Evolutionary conservation across 208 protist species (phyloP).

Genomic region (Blastocrithidia nonstop): DNA sequence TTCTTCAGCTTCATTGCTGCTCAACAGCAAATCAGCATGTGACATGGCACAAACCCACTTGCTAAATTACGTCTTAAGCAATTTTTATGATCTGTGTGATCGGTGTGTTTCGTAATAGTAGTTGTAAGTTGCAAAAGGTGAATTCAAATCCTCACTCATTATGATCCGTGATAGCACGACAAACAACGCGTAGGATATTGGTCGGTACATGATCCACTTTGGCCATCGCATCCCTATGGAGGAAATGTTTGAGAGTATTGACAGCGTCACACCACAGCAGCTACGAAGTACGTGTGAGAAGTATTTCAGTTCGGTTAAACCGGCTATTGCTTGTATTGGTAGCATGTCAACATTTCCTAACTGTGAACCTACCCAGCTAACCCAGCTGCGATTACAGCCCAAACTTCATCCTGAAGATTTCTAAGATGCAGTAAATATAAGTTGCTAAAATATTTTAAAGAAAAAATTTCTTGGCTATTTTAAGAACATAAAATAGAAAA

Average conservation of each 20-base stretch:
- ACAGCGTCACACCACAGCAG: conserved; percentile 76
- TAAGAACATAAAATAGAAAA: too few relatives aligned
- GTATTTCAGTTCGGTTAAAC: conserved; percentile 37
- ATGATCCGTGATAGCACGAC: conserved; percentile 92
- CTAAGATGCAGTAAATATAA: conserved; percentile 6
- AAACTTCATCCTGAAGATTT: conserved; percentile 13
- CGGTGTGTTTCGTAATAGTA: conserved; percentile 48
- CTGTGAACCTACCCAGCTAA: conserved; percentile 28
- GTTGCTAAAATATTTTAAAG: conserved; percentile 6
- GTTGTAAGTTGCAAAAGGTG: conserved; percentile 86
- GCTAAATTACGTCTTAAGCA: conserved; percentile 52
- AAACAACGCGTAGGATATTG: conserved; percentile 91
- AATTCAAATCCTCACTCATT: conserved; percentile 87
- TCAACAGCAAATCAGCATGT: too few relatives aligned
- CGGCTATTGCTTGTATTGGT: conserved; percentile 67
- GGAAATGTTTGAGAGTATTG: conserved; percentile 88
- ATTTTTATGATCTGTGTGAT: conserved; percentile 45
- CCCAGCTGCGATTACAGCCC: conserved; percentile 18
- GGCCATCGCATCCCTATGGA: conserved; percentile 69
- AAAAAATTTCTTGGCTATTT: conserved; percentile 3
- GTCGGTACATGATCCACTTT: conserved; percentile 92
- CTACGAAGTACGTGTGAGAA: conserved; percentile 59
- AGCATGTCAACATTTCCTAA: conserved; percentile 30
- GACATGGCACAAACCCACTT: conserved; percentile 57
- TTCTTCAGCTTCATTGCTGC: too few relatives aligned